These are phyloP conservation scores for Gastrolobium bilobum DNA, from an alignment of 306 rosid genomes.

Conservation along the genomic window DNA sequence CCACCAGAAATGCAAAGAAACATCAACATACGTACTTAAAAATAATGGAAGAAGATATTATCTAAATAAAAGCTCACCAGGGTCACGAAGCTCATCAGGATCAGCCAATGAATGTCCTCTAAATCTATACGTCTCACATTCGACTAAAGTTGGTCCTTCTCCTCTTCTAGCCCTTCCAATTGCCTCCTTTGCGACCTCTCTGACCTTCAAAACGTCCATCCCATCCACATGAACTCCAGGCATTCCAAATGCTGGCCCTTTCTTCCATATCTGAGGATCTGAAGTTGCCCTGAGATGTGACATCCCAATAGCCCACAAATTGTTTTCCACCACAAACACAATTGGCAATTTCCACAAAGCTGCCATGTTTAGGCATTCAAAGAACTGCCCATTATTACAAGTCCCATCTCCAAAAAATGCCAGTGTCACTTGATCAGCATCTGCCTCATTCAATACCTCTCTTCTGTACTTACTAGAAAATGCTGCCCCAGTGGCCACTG, in stretches of 20 bases:
- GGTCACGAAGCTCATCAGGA: constrained; percentile 99
- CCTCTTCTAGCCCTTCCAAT: constrained; percentile 96
- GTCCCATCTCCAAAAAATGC: constrained; percentile 99
- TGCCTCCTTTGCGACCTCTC: constrained; percentile 97
- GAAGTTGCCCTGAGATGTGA: constrained; percentile 96
- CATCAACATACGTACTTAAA: constrained; percentile 27
- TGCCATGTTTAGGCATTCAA: constrained; percentile 97
- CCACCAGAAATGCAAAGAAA: constrained; percentile 12
- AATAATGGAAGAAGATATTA: neutral
- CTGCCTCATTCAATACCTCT: constrained; percentile 81
- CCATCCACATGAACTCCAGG: constrained; percentile 99
- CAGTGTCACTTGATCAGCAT: constrained; percentile 78
- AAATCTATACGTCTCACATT: constrained; percentile 96
- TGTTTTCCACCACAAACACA: constrained; percentile 96
- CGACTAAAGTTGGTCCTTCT: constrained; percentile 96
- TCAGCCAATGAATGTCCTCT: constrained; percentile 99
- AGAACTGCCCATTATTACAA: constrained; percentile 96
- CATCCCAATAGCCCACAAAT: constrained; percentile 99
- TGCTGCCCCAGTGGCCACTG: constrained; percentile 97
- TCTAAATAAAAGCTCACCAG: constrained; percentile 68
- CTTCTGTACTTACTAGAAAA: constrained; percentile 84
- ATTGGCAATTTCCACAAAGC: constrained; percentile 98
- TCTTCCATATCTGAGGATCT: constrained; percentile 98
- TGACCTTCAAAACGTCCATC: constrained; percentile 98
- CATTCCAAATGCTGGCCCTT: constrained; percentile 99